Evolutionary conservation across 1,139 yeast genomes (phyloP).

Genomic region (Kurtzmaniella quercitrusa): DNA sequence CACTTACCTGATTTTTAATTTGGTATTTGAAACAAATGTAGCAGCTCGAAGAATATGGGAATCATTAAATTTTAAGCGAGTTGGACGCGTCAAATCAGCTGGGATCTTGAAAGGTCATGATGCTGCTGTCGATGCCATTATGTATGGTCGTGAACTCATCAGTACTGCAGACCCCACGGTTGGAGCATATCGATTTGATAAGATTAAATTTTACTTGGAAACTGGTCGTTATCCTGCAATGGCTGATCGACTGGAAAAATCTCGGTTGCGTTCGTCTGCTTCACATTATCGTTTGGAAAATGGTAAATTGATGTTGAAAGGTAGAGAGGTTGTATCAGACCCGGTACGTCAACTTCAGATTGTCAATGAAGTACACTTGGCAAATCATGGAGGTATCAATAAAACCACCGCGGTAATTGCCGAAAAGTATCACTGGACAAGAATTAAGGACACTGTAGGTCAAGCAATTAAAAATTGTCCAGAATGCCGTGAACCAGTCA

Average conservation of each 20-base stretch:
- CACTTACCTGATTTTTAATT: slow-evolving; percentile 76
- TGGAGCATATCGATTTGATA: slow-evolving; percentile 68
- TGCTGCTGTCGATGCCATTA: slow-evolving; percentile 74
- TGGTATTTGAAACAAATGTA: slow-evolving; percentile 84
- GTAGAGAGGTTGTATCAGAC: slow-evolving; percentile 77
- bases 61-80: slow-evolving; percentile 67
- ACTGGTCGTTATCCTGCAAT: slow-evolving; percentile 85
- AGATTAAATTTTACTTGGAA: slow-evolving; percentile 72
- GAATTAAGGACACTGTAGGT: slow-evolving; percentile 84
- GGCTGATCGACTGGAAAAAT: slow-evolving; percentile 79
- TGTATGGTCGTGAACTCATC: slow-evolving; percentile 59
- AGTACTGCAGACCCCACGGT: slow-evolving; percentile 46
- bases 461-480: slow-evolving; percentile 74
- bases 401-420: slow-evolving; percentile 76
- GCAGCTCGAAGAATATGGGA: slow-evolving; percentile 82
- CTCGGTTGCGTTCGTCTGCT: slow-evolving; percentile 77
- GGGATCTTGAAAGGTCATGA: slow-evolving; percentile 84
- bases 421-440: slow-evolving; percentile 84
- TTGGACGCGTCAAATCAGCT: slow-evolving; percentile 79
- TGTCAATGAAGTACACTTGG: slow-evolving; percentile 65
- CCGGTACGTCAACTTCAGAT: slow-evolving; percentile 71
- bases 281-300: slow-evolving; percentile 68
- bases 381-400: slow-evolving; percentile 85
- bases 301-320: slow-evolving; percentile 74
- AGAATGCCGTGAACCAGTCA: slow-evolving; percentile 55